Base-by-base conservation (phyloP, 2,329 filamentous ascomycete genomes). In the Xylariaceae sp. region DNA sequence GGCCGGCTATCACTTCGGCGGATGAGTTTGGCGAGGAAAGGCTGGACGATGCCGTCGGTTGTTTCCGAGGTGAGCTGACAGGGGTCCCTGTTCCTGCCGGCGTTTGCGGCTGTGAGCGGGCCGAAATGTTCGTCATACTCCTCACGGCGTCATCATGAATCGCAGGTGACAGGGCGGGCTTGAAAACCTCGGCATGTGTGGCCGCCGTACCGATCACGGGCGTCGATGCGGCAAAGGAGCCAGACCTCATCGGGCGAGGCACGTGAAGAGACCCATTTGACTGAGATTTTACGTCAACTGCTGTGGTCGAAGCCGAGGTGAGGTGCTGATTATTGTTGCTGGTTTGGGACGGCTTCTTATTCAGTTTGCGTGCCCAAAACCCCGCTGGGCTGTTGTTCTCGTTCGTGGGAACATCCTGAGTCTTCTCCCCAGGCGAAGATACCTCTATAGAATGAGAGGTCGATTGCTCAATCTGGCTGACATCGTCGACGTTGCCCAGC, bases 151-250 rank as follows among this genome's bases (percentile, higher is more conserved):
- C 67, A 42, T 69, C 69, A 34, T 78, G 70, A 26, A 79, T 74
- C 2, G 74, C 72, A 4, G 71, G 70, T 21, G 73, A 74, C 2
- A 68, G 69, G 3, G 71, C 74, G 11, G 73, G 69, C 44, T 74
- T 76, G 48, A 76, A 74, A 9, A 79, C 69, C 44, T 88, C 82
- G 14, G 79, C 78, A 46, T 82, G 81, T 1, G 76, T 71, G 23
- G 74, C 70, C 51, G 88, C 81, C 1, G 81, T 78, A 19, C 76
- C 78, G 5, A 89, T 74, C 14, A 81, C 67, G 2, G 85, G 81
- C 38, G 77, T 73, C 2, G 81, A 73, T 17, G 74, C 73, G 9
- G 78, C 74, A 50, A 84, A 81, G 0, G 82, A 82, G 26, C 71
- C 69, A 2, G 81, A 76, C 31, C 79, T 69, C 43, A 83, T 68